Conservation (phyloP, 1,284 basidiomycete species). For the Fomes fomentarius region DNA sequence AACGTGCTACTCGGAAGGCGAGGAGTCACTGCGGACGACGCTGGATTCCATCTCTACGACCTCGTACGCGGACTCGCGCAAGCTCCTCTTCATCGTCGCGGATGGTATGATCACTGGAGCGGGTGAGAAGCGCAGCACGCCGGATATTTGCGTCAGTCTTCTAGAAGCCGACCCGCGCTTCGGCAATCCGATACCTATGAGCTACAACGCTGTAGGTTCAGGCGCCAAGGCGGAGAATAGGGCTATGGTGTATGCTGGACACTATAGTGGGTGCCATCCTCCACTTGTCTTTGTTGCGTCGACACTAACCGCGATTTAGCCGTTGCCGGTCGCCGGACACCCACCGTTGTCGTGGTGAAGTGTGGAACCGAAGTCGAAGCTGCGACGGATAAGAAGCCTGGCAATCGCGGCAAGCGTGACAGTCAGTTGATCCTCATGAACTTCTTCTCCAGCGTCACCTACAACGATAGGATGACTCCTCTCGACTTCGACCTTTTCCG, state of each 20-base stretch:
- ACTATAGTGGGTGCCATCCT: slow-evolving; percentile 80
- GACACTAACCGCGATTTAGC: slow-evolving; percentile 43
- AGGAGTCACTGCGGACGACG: slow-evolving; percentile 89
- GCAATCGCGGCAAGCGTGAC: slow-evolving; percentile 98
- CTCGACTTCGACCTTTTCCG: slow-evolving; percentile 98
- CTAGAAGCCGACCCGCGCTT: slow-evolving; percentile 95
- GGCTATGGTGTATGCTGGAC: slow-evolving; percentile 98
- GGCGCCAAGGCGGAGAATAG: slow-evolving; percentile 92
- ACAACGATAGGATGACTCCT: slow-evolving; percentile 98
- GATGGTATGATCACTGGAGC: slow-evolving; percentile 99
- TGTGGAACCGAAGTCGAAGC: slow-evolving; percentile 91
- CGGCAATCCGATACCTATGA: slow-evolving; percentile 96
- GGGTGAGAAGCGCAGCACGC: slow-evolving; percentile 93
- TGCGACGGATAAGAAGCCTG: slow-evolving; percentile 86
- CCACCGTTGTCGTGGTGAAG: slow-evolving; percentile 96
- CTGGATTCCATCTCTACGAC: slow-evolving; percentile 92
- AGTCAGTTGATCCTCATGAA: slow-evolving; percentile 99
- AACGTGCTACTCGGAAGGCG: slow-evolving; percentile 97
- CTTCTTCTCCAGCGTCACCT: slow-evolving; percentile 98
- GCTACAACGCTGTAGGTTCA: slow-evolving; percentile 88
- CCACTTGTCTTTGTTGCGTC: neutral
- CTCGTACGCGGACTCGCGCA: slow-evolving; percentile 89
- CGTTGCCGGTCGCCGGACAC: slow-evolving; percentile 86
- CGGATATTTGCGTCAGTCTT: slow-evolving; percentile 93
- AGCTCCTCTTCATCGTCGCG: slow-evolving; percentile 93